Base-by-base conservation (phyloP, 495 filamentous ascomycete genomes). In the Xylaria cubensis region DNA sequence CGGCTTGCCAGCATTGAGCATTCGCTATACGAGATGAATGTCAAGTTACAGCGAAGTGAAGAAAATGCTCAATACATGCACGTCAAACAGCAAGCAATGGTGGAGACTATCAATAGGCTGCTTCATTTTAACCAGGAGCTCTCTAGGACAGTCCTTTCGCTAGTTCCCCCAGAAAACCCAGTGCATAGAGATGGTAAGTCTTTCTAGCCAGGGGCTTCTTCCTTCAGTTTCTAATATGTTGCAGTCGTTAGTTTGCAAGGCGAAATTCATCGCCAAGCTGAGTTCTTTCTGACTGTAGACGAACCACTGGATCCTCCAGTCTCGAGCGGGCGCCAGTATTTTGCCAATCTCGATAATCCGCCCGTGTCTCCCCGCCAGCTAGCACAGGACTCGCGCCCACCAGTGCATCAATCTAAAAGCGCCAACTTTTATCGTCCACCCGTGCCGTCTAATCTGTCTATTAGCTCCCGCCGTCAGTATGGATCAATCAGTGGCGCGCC, bases 291-390 rank as follows among this genome's bases (percentile, higher is more conserved):
- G 68, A 78, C 81, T 34, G 73, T 87, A 12, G 95, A 98, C 71
- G 92, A 94, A 67, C 88, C 91, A 36, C 90, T 92, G 73, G 94
- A 97, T 65, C 82, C 88, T 36, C 84, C 93, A 29, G 89, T 96
- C 75, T 88, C 92, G 48, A 91, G 89, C 41, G 91, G 91, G 68
- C 93, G 92, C 69, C 88, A 92, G 19, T 95, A 91, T 80, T 93
- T 95, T 78, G 88, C 89, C 59, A 92, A 89, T 74, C 83, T 94
- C 71, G 93, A 95, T 64, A 91, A 91, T 55, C 90, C 92, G 6
- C 94, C 96, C 44, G 84, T 97, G 19, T 98, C 96, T n/a, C 96
- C 96, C 36, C 93, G 94, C 46, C 96, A 98, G 83, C 80, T 94
- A 55, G 90, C 95, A 32, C 90, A 94, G 79, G 94, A 98, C 69